Evolutionary conservation across 331 rosid genomes (phyloP).

Genomic region (Ulmus americana): DNA sequence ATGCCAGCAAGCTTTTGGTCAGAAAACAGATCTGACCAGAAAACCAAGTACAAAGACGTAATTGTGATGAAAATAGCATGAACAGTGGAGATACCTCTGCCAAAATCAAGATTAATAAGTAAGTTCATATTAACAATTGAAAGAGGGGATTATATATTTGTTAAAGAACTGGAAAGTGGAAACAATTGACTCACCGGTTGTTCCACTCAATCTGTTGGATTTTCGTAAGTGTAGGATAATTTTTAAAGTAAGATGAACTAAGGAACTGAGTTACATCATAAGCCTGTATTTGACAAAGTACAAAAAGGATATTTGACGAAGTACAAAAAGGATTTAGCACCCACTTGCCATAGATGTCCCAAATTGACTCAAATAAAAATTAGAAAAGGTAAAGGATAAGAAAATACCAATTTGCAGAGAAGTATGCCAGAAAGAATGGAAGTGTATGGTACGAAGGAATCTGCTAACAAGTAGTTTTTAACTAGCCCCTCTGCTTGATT

Average conservation of each 20-base stretch:
- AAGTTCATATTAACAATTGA: conserved; percentile 5
- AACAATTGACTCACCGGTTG: conserved; percentile 37
- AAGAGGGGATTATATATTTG: neutral
- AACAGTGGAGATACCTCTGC: conserved; percentile 54
- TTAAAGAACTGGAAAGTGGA: conserved; percentile 2
- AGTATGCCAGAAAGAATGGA: conserved; percentile 46
- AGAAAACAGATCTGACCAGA: conserved; percentile 63
- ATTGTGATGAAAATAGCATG: conserved; percentile 54
- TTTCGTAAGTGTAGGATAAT: conserved; percentile 47
- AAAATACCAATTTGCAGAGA: conserved; percentile 48
- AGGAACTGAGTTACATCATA: conserved; percentile 49
- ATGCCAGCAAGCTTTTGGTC: conserved; percentile 40
- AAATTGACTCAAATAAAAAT: neutral
- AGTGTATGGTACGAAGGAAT: conserved; percentile 37
- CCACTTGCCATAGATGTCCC: neutral
- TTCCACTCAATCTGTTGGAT: conserved; percentile 58
- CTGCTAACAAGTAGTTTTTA: conserved; percentile 42
- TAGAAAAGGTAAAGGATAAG: neutral
- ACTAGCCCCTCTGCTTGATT: conserved; percentile 39
- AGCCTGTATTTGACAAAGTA: conserved; percentile 26
- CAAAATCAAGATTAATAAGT: conserved; percentile 17
- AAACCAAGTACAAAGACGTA: conserved; percentile 45
- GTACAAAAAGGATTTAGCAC: neutral
- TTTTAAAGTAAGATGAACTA: conserved; percentile 44
- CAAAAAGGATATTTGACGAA: neutral